These are phyloP conservation scores for Haplographium delicatum DNA, from an alignment of 495 filamentous ascomycete genomes.

Conservation along the genomic window DNA sequence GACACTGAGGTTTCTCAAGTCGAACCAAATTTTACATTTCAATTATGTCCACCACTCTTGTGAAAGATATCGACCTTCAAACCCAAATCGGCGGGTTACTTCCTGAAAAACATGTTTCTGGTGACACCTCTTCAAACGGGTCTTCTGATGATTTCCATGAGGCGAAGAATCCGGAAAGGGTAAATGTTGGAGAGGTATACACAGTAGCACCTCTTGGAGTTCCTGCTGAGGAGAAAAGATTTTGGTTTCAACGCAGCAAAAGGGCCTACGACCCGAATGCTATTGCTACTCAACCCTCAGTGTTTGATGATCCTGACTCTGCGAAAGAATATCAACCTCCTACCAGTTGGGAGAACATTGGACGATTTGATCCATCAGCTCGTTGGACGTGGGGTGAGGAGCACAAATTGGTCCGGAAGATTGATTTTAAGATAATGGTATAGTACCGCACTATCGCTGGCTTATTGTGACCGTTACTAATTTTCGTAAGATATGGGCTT, in stretches of 20 bases:
- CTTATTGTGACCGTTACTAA: no score
- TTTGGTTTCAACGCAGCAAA: conserved; percentile 39
- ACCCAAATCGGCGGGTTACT: neutral
- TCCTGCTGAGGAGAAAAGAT: conserved; percentile 33
- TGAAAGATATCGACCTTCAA: conserved; percentile 2
- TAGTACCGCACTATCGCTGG: no score
- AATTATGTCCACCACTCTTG: conserved; percentile 14
- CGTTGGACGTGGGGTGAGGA: conserved; percentile 70
- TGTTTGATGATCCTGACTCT: conserved; percentile 36
- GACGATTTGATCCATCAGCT: conserved; percentile 70
- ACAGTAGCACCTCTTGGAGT: conserved; percentile 31
- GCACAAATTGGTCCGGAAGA: conserved; percentile 59
- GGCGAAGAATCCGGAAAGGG: neutral
- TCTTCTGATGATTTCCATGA: conserved; percentile 11
- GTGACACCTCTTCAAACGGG: neutral
- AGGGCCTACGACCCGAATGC: conserved; percentile 42
- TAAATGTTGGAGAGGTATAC: conserved; percentile 1
- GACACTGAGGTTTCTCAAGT: no score
- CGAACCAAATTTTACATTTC: neutral
- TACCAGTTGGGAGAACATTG: conserved; percentile 55
- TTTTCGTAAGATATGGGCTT: conserved; percentile 41
- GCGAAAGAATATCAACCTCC: conserved; percentile 44
- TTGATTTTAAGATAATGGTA: conserved; percentile 30
- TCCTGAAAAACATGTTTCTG: no score
- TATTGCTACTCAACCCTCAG: conserved; percentile 51